These are phyloP conservation scores for Lactifluus rugatus DNA, from an alignment of 768 basidiomycete genomes.

Conservation along the genomic window DNA sequence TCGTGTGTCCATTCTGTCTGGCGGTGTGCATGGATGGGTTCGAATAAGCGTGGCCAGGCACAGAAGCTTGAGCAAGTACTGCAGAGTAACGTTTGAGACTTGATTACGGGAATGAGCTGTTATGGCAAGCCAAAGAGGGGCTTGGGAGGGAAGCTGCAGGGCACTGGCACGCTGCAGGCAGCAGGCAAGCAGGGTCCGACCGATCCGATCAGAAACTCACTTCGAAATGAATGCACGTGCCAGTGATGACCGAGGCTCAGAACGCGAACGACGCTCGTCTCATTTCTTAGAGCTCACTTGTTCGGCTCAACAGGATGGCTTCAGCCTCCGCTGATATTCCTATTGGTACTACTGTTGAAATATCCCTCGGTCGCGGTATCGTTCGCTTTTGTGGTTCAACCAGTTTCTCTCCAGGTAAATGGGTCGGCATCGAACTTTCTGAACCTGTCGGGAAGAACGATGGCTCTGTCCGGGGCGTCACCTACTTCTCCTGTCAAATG, in stretches of 20 bases:
- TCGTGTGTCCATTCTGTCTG: slow-evolving; percentile 13
- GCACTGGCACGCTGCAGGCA: background rate
- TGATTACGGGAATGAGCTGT: background rate
- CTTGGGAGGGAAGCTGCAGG: background rate
- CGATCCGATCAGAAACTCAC: no score
- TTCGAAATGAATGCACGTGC: no score
- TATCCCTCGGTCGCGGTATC: slow-evolving; percentile 71
- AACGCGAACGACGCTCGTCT: background rate
- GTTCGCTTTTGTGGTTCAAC: slow-evolving; percentile 83
- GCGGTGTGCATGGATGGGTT: slow-evolving; percentile 9
- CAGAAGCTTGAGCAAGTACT: background rate
- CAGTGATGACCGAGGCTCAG: no score
- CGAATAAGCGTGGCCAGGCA: background rate
- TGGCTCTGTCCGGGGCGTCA: slow-evolving; percentile 67
- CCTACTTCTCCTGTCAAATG: slow-evolving; percentile 74
- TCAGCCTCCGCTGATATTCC: slow-evolving; percentile 33
- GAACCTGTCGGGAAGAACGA: slow-evolving; percentile 92
- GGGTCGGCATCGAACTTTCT: slow-evolving; percentile 88
- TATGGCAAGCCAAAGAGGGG: background rate
- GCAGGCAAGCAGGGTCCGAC: no score
- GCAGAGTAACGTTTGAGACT: background rate
- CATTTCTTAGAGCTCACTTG: background rate
- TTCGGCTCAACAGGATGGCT: slow-evolving; percentile 3
- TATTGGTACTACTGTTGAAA: slow-evolving; percentile 69
- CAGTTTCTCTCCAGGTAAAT: slow-evolving; percentile 79